Evolutionary conservation across 768 basidiomycete species (phyloP), one percentile per base, ranked within the genome.

Genomic region (Lactarius psammicola): DNA sequence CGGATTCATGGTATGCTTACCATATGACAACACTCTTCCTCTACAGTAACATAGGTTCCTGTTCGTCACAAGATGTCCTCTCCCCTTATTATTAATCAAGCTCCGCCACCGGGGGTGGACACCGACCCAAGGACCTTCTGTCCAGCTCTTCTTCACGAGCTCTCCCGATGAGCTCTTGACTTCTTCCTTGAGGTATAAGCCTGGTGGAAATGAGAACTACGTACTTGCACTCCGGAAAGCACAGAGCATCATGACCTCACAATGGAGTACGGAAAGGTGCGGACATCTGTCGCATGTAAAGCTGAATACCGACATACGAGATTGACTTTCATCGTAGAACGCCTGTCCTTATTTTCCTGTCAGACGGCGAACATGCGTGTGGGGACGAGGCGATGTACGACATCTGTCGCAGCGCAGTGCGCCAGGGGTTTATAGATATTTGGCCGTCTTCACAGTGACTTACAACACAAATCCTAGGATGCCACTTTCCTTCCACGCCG

Each of bases 211-310:
- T 0, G 86, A 85, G 0, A 73, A 83, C 69, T 85, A 79, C 56
- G 72, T 66, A 13, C 59, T 61, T 7, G 85, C 85, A 2, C 68
- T 87, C 3, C 53, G 55, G 34, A 66, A 53, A 2, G 76, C 80
- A 0, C 77, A 79, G 59, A 34, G 30, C 0, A 63, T 78, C 53
- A 84, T 84, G 81, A 77, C 78, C 44, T 68, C 68, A 18, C 64
- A 76, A 68, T 86, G 85, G 85, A 83, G 78, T 46, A 79, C 79
- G 0, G 81, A 85, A 61, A 75, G 81, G 85, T 83, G n/a, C 0
- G 7, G 33, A 2, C 4, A 23, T 15, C n/a, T 26, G 10, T 26
- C 8, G 10, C 11, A 23, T 49, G 15, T 15, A 15, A 51, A 8
- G 13, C 15, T 17, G 26, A 26, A 26, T 6, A 26, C 13, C 6